These are phyloP conservation scores for Sclerotinia spermophila DNA, from an alignment of 2,329 filamentous ascomycete species.

Conservation along the genomic window DNA sequence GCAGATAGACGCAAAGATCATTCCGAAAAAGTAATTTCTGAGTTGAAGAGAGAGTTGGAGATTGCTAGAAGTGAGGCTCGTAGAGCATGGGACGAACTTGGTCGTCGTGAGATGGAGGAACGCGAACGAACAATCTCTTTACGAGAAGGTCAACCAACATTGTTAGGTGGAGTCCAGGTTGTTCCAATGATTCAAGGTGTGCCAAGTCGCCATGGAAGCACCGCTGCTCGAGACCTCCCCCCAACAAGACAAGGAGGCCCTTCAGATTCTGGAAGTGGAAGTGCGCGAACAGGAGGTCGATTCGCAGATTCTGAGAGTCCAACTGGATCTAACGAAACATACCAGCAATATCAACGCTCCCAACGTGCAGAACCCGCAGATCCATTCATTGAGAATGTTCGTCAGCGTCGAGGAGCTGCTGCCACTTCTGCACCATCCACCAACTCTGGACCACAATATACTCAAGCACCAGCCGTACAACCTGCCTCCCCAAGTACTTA, in stretches of 20 bases:
- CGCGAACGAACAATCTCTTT: constrained; percentile 82
- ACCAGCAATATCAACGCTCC: constrained; percentile 32
- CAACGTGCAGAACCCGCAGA: constrained; percentile 57
- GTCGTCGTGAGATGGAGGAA: constrained; percentile 87
- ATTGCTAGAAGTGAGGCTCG: constrained; percentile 96
- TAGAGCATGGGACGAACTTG: constrained; percentile 94
- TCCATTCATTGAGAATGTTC: constrained; percentile 52
- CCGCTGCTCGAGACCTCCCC: constrained; percentile 39
- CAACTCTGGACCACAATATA: constrained; percentile 39
- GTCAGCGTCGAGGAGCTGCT: constrained; percentile 31
- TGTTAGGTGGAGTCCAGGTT: constrained; percentile 91
- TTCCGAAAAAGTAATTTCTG: constrained; percentile 73
- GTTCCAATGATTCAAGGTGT: constrained; percentile 82
- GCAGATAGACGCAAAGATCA: constrained; percentile 65
- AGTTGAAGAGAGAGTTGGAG: constrained; percentile 87
- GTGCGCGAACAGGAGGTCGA: constrained; percentile 26
- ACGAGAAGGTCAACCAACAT: constrained; percentile 79
- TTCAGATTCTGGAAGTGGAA: constrained; percentile 35
- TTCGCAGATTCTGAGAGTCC: constrained; percentile 23
- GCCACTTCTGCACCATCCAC: constrained; percentile 20
- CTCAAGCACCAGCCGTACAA: constrained; percentile 44
- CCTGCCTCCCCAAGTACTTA: constrained; percentile 40
- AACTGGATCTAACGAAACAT: constrained; percentile 25
- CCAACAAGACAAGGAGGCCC: constrained; percentile 46
- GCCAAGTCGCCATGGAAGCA: constrained; percentile 52